Evolutionary conservation across 192 early-diverging fungal genomes (phyloP).

Genomic region (Diversispora eburnea): DNA sequence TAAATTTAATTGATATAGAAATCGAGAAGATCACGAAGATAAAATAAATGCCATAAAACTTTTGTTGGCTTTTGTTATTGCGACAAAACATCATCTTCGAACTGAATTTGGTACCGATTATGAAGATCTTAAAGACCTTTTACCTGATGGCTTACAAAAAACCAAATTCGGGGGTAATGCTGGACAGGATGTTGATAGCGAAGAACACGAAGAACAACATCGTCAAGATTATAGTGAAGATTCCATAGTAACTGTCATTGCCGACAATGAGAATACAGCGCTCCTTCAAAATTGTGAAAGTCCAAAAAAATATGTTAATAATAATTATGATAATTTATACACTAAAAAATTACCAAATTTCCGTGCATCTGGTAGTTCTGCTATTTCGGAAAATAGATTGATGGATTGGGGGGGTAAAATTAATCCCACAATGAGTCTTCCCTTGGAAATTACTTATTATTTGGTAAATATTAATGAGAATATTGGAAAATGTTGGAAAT

Average conservation of each 20-base stretch:
- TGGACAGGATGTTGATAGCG: neutral
- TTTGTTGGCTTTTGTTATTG: conserved; percentile 50
- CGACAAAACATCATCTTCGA: conserved; percentile 59
- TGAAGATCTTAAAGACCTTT: conserved; percentile 46
- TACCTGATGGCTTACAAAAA: conserved; percentile 36
- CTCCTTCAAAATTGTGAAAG: too few species aligned
- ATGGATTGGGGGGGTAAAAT: conserved; percentile 36
- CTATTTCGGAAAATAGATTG: conserved; percentile 23
- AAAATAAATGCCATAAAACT: conserved; percentile 52
- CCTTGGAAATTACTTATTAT: conserved; percentile 31
- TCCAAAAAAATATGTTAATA: too few species aligned
- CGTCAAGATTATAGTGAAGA: neutral
- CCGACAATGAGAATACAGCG: too few species aligned
- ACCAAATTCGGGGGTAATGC: conserved; percentile 9
- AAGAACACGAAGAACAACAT: neutral
- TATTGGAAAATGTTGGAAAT: neutral
- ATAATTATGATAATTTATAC: too few species aligned
- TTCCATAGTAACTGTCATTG: too few species aligned
- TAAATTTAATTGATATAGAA: too few species aligned
- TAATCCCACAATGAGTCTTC: conserved; percentile 45
- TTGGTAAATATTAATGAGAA: neutral
- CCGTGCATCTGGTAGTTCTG: neutral
- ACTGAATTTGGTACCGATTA: conserved; percentile 56
- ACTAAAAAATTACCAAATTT: too few species aligned
- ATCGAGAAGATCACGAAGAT: conserved; percentile 42